Conservation (phyloP, 2,329 filamentous ascomycete species). For the Exophiala lecanii-corni region DNA sequence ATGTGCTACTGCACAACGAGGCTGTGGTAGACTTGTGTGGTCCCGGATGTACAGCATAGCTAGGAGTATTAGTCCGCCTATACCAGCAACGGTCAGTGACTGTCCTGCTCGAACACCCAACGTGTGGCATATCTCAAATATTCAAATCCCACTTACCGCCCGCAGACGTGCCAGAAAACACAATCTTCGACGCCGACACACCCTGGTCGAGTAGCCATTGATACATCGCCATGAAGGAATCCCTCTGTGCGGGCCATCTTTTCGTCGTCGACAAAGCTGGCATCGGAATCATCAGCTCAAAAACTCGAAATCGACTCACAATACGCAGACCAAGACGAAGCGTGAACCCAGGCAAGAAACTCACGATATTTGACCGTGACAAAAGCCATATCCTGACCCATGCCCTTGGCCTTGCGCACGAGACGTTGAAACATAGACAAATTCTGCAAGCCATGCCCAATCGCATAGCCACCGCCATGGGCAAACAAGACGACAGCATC, state of each 20-base stretch:
- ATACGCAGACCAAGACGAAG: neutral
- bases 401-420: constrained; percentile 1
- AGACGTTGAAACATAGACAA: constrained; percentile 1
- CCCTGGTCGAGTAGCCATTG: constrained; percentile 10
- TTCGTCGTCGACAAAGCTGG: constrained; percentile 4
- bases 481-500: constrained; percentile 5
- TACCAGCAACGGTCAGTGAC: neutral
- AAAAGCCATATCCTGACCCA: constrained; percentile 4
- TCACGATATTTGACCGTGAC: constrained; percentile 8
- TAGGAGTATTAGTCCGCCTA: constrained; percentile 6
- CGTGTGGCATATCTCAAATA: too few relatives aligned
- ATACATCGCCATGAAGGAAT: constrained; percentile 8
- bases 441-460: constrained; percentile 7
- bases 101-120: neutral
- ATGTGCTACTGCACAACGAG: constrained; percentile 4
- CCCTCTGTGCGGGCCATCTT: constrained; percentile 6
- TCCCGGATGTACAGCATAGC: constrained; percentile 11
- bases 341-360: neutral
- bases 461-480: constrained; percentile 5
- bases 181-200: constrained; percentile 9
- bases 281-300: neutral
- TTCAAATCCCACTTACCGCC: constrained; percentile 11
- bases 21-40: constrained; percentile 8
- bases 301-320: too few relatives aligned
- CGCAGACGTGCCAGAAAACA: constrained; percentile 6